Conservation (phyloP, 2,329 filamentous ascomycete genomes). For the Xylaria sp. region DNA sequence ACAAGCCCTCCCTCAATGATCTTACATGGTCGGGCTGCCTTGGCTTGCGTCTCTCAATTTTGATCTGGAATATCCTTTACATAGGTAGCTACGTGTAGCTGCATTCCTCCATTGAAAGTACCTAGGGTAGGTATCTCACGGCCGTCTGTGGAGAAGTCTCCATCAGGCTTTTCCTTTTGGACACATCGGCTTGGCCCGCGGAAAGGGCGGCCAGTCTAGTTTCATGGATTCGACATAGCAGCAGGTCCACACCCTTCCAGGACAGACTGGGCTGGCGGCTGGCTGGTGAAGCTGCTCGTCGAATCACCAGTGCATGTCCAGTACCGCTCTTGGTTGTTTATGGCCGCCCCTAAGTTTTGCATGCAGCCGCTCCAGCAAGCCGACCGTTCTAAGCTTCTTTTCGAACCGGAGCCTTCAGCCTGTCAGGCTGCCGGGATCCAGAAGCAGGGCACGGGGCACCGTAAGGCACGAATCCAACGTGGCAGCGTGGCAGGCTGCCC, state of each 20-base stretch:
- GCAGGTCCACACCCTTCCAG: constrained; percentile 5
- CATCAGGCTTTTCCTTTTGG: neutral
- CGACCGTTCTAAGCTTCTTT: constrained; percentile 1
- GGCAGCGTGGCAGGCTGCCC: constrained; percentile 35
- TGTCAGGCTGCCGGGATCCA: constrained; percentile 2
- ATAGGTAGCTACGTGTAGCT: constrained; percentile 17
- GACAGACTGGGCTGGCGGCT: neutral
- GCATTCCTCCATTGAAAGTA: constrained; percentile 18
- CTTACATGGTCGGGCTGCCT: neutral
- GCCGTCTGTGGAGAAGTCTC: constrained; percentile 18
- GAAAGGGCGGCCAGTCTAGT: constrained; percentile 11
- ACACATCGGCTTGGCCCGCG: constrained; percentile 6
- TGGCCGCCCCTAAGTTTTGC: neutral
- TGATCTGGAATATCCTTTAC: neutral
- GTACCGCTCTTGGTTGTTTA: neutral
- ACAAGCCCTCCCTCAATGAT: neutral
- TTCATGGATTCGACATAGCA: constrained; percentile 8
- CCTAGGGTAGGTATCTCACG: no score
- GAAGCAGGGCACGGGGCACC: constrained; percentile 1
- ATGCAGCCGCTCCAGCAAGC: constrained; percentile 16
- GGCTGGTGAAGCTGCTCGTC: neutral
- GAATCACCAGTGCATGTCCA: constrained; percentile 6
- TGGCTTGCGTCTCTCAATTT: neutral
- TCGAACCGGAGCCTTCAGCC: constrained; percentile 3
- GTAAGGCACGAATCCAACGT: constrained; percentile 33